phyloP scores from a whole-genome alignment of 2,329 filamentous ascomycete species.

The Penicillium sp. region DNA sequence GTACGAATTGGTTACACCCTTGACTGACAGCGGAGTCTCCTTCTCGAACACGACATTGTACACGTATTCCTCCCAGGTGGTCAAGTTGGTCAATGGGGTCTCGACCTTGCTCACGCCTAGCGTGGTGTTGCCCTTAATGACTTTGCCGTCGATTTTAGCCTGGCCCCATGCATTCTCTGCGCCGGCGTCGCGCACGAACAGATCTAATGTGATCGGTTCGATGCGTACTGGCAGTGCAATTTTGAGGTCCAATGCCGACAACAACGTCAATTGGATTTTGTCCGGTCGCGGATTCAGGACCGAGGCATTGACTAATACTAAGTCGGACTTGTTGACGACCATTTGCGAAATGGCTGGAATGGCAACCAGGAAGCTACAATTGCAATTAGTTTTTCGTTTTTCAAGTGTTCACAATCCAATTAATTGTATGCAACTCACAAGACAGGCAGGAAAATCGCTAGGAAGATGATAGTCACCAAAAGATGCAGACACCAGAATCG shows the following conservation, averaged over 20 bases:
- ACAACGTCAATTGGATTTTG: conserved; percentile 33
- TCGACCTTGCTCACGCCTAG: conserved; percentile 22
- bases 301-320: conserved; percentile 36
- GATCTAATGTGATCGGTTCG: conserved; percentile 32
- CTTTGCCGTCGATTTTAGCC: conserved; percentile 21
- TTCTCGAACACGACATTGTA: conserved; percentile 30
- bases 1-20: conserved; percentile 29
- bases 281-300: conserved; percentile 36
- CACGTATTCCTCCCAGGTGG: conserved; percentile 34
- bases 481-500: conserved; percentile 41
- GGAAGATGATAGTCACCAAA: conserved; percentile 34
- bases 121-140: conserved; percentile 37
- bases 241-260: conserved; percentile 38
- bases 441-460: conserved; percentile 41
- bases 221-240: conserved; percentile 36
- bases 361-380: conserved; percentile 38
- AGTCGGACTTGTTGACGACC: conserved; percentile 36
- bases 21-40: conserved; percentile 25
- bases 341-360: conserved; percentile 43
- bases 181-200: conserved; percentile 33
- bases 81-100: conserved; percentile 27
- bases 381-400: neutral
- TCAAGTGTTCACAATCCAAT: neutral
- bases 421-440: conserved; percentile 29
- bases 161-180: conserved; percentile 30